Evolutionary conservation across 2,329 filamentous ascomycete species (phyloP), one percentile per base, ranked within the genome.

Genomic region (Neurospora crassa): DNA sequence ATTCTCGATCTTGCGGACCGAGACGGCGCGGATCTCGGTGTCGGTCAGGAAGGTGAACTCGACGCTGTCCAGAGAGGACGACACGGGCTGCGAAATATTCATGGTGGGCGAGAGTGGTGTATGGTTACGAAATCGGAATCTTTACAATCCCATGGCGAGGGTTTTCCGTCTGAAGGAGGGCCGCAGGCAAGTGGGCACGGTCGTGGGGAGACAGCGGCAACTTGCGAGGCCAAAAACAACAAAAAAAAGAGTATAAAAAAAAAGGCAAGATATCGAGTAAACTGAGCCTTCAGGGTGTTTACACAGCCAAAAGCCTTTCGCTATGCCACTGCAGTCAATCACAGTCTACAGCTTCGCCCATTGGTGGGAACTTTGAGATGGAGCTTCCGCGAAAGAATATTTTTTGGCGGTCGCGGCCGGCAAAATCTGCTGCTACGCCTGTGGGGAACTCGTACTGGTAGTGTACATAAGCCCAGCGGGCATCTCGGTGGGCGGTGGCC

Each of bases 1-100:
- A 83, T 96, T 97, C 79, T 96, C 92, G 77, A 99, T 97, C 81
- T 90, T 90, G 84, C 96, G 96, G 76, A 97, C 96, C 10, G 96
- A 99, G 77, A 98, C 89, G 73, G 90, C 88, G 79, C 90, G 90
- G 79, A 99, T 94, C 81, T 99, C 95, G 73, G 91, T 86, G 69
- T 90, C 86, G 24, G 92, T 89, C 76, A 98, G 89, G 79, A 96
- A 93, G 67, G 89, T 90, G 81, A 99, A 99, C 80, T 96, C 92
- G 78, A 99, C 93, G 79, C 91, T 91, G 80, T 91, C 88, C 78
- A 99, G 91, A 79, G 90, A 86, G 78, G 94, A 96, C 75, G 92
- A 87, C 74, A 97, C 88, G 67, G 96, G 94, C 79, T 94, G 92
- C 73, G 92, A 89, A 77, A 91, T 88, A 79, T 91, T 91, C 89